Evolutionary conservation across 2,329 filamentous ascomycete genomes (phyloP), one percentile per base, ranked within the genome.

Genomic region (Sclerotinia minor): DNA sequence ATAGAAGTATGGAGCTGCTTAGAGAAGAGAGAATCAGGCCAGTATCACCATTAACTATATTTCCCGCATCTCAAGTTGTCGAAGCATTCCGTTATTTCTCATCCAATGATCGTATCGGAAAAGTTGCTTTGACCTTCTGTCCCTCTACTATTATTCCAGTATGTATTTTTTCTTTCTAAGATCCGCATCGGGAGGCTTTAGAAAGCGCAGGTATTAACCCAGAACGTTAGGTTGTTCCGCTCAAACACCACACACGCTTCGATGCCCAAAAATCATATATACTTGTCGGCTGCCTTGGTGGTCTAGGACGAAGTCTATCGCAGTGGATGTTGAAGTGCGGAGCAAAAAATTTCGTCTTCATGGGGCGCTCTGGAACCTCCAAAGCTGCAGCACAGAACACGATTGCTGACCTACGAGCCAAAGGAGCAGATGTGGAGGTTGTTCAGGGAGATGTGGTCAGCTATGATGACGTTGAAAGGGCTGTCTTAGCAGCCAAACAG

Each of bases 231-330:
- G 44, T 45, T 17, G 44, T 45, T 45, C 44, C 44, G 5, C 13
- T 45, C 15, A 45, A 45, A 45, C 19, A 45, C 11, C 44, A 45
- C 44, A 45, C 44, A 17, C 44, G 44, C 44, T 47, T 61, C 32
- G 41, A 49, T 38, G 21, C 60, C 4, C n/a, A 38, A 21, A 50
- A 15, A 11, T 71, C 75, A 8, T 81, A 81, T 64, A 71, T 81
- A 2, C 68, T 81, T 24, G 76, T 76, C 52, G 81, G 81, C 59
- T 80, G 81, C 9, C 74, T 80, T 1, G 79, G 80, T 50, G 80
- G 79, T 41, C 71, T 82, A 0, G 81, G 81, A 24, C 72, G 75
- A 58, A 72, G 72, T 41, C 76, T 81, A 26, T 74, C 77, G 5
- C 67, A 55, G 9, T 80, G 77, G 77, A 76, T 82, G 75, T 75